A percentile compares a stretch with the other conserved stretches of the same genome.
phyloP scores from a whole-genome alignment of 2,329 filamentous ascomycete genomes.

The Ambrosiella cleistominuta region DNA sequence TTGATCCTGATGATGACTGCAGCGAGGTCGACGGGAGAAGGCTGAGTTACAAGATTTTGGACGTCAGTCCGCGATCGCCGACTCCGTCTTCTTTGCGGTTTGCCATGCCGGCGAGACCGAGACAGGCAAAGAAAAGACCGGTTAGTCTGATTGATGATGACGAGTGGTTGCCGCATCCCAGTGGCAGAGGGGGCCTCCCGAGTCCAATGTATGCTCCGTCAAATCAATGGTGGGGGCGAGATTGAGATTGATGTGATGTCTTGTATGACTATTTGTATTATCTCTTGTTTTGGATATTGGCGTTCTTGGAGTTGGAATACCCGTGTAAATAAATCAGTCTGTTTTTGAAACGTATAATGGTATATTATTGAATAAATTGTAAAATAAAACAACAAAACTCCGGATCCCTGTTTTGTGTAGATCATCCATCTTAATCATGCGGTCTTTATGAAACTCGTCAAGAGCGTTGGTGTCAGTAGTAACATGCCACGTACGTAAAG shows the following conservation, averaged over 20 bases:
- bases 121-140: background rate
- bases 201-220: slow-evolving; percentile 3
- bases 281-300: background rate
- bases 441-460: background rate
- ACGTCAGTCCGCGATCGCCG: slow-evolving; percentile 6
- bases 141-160: slow-evolving; percentile 1
- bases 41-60: slow-evolving; percentile 11
- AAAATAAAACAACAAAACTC: background rate
- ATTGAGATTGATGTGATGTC: background rate
- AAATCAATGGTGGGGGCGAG: background rate
- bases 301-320: background rate
- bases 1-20: slow-evolving; percentile 5
- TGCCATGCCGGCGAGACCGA: slow-evolving; percentile 8
- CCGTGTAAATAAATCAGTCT: too few species aligned
- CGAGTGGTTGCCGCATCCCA: slow-evolving; percentile 10
- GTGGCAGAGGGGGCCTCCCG: slow-evolving; percentile 4
- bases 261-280: background rate
- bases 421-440: background rate
- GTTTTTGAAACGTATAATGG: too few species aligned
- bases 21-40: slow-evolving; percentile 1
- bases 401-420: background rate
- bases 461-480: background rate
- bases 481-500: background rate
- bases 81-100: slow-evolving; percentile 11
- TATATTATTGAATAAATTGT: too few species aligned